Conservation (phyloP, 2,329 filamentous ascomycete genomes). For the Diaporthe sp. region DNA sequence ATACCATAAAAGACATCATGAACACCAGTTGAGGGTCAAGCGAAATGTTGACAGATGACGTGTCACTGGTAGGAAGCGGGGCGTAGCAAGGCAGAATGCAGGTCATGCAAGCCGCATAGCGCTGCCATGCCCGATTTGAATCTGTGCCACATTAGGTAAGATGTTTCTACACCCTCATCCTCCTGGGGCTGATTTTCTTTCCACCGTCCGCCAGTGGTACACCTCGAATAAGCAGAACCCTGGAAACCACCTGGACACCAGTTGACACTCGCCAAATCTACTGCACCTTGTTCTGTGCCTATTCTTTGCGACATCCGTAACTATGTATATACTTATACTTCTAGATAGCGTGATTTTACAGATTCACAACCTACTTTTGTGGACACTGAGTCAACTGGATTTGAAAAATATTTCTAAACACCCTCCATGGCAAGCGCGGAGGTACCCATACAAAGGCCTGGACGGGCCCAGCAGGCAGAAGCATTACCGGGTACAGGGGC, state of each 20-base stretch:
- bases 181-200: neutral
- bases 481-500: conserved; percentile 29
- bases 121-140: neutral
- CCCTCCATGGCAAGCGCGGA: too few species aligned
- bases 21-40: neutral
- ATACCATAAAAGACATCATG: neutral
- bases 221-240: neutral
- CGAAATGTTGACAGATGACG: neutral
- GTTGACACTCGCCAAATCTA: neutral
- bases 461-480: conserved; percentile 8
- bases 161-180: too few species aligned
- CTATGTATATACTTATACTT: too few species aligned
- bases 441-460: neutral
- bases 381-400: too few species aligned
- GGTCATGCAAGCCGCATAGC: neutral
- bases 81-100: neutral
- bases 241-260: neutral
- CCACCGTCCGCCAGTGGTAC: neutral
- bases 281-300: neutral
- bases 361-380: too few species aligned
- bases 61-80: neutral
- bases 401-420: too few species aligned
- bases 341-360: too few species aligned
- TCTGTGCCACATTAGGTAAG: neutral
- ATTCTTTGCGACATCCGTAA: too few species aligned